Percentiles rank a stretch among this genome's conserved stretches.
Conservation (phyloP, 2,329 filamentous ascomycete species). For the Exophiala calicioides region DNA sequence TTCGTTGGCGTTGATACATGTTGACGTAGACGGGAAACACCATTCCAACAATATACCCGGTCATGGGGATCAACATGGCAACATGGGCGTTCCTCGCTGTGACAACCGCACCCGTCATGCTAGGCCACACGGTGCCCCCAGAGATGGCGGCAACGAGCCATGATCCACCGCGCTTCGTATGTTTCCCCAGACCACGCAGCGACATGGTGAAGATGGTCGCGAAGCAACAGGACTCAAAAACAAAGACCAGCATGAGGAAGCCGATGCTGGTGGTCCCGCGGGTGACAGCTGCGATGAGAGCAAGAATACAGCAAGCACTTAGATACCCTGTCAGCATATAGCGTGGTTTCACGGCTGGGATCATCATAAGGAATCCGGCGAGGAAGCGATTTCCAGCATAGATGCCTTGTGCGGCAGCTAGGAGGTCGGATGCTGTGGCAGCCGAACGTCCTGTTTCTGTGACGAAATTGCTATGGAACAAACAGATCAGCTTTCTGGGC, state of each 20-base stretch:
- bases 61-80: conserved; percentile 33
- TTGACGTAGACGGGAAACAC: conserved; percentile 35
- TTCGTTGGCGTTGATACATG: conserved; percentile 25
- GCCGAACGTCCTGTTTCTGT: conserved; percentile 43
- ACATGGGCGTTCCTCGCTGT: conserved; percentile 31
- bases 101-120: conserved; percentile 59
- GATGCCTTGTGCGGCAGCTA: conserved; percentile 60
- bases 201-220: conserved; percentile 75
- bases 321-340: conserved; percentile 58
- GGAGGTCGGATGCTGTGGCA: conserved; percentile 50
- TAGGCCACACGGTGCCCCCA: conserved; percentile 69
- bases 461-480: conserved; percentile 49
- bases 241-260: conserved; percentile 27
- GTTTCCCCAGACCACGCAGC: conserved; percentile 68
- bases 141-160: conserved; percentile 67
- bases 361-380: conserved; percentile 58
- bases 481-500: background rate
- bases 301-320: conserved; percentile 56
- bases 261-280: conserved; percentile 35
- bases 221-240: conserved; percentile 55
- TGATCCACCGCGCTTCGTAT: conserved; percentile 71
- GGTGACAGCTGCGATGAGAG: conserved; percentile 55
- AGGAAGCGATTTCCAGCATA: conserved; percentile 63
- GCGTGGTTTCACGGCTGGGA: conserved; percentile 53
- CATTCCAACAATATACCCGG: conserved; percentile 32